Base-by-base conservation (phyloP, 2,329 filamentous ascomycete genomes). In the Trichophyton simii region DNA sequence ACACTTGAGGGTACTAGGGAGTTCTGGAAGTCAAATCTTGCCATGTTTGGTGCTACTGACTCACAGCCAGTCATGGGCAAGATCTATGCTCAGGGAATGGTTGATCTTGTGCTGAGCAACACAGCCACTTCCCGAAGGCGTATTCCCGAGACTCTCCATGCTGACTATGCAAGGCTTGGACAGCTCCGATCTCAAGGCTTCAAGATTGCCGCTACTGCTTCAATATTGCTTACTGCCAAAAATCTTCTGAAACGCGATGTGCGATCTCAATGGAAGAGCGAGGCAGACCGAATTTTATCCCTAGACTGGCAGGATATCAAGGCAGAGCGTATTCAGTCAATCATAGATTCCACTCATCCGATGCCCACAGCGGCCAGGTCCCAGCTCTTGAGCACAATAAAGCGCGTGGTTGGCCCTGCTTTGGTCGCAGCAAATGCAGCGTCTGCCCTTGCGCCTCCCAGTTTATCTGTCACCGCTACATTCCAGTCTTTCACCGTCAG, bases 241-340 rank as follows among this genome's bases (percentile, higher is more conserved):
- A 86, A 85, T 62, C 73, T 86, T 3, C 78, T 87, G 36, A 84
- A 84, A 67, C 82, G 84, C 6, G 84, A 86, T 68, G 80, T 83
- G 4, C 81, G 84, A 59, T 81, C 80, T 13, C 80, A 83, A 61
- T 87, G 84, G 84, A 85, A 84, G 67, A 75, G 77, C 2, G 82
- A 86, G 68, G 82, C 83, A 0, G 78, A 78, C 52, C 79, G 83
- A 8, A 80, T 87, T 61, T 79, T 83, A 76, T 78, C 75, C n/a
- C 66, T 79, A 36, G 70, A 77, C 52, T 76, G 77, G 60, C 72
- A 69, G 25, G 74, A 77, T 48, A 73, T 76, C 58, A 71, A 71
- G 36, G 67, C 70, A 1, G 72, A 74, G 25, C 71, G 76, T 2
- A 72, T 79, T 38, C 73, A 77, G 22, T 76, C 76, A 2, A 75